phyloP scores from a whole-genome alignment of 2,329 filamentous ascomycete species.

The Myotisia sp. region DNA sequence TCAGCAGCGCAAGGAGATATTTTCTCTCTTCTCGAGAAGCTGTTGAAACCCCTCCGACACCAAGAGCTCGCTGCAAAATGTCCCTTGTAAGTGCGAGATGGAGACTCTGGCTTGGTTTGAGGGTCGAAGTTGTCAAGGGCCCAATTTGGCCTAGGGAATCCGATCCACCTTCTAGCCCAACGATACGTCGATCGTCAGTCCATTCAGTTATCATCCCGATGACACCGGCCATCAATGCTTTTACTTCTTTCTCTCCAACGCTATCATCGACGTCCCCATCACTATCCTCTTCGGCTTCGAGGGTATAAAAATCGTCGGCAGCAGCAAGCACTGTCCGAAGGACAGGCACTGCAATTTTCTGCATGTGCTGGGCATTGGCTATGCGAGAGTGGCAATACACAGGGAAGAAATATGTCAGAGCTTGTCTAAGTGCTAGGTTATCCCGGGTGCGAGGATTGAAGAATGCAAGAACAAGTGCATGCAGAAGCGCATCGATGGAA shows the following conservation, averaged over 20 bases:
- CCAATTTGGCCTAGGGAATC: constrained; percentile 37
- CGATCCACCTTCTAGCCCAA: constrained; percentile 43
- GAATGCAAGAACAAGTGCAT: constrained; percentile 69
- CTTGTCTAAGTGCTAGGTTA: constrained; percentile 73
- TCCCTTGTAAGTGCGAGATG: constrained; percentile 67
- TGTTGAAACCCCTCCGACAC: constrained; percentile 25
- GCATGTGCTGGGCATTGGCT: constrained; percentile 74
- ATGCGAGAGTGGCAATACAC: constrained; percentile 80
- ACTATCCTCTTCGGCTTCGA: constrained; percentile 59
- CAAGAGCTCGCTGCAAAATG: constrained; percentile 59
- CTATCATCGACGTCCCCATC: constrained; percentile 60
- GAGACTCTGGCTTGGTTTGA: constrained; percentile 52
- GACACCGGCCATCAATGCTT: constrained; percentile 54
- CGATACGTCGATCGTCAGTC: constrained; percentile 76
- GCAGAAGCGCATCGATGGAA: constrained; percentile 58
- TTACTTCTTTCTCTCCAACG: constrained; percentile 51
- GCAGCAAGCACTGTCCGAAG: constrained; percentile 53
- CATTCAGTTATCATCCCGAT: constrained; percentile 73
- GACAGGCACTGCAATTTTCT: constrained; percentile 55
- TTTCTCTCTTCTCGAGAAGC: constrained; percentile 65
- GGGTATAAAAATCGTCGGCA: constrained; percentile 50
- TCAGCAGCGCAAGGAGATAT: constrained; percentile 58
- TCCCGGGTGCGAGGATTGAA: constrained; percentile 70
- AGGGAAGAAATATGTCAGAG: constrained; percentile 82
- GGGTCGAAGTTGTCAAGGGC: constrained; percentile 34